These are phyloP conservation scores for Ceratocystis harringtonii DNA, from an alignment of 2,329 filamentous ascomycete species.

Conservation along the genomic window DNA sequence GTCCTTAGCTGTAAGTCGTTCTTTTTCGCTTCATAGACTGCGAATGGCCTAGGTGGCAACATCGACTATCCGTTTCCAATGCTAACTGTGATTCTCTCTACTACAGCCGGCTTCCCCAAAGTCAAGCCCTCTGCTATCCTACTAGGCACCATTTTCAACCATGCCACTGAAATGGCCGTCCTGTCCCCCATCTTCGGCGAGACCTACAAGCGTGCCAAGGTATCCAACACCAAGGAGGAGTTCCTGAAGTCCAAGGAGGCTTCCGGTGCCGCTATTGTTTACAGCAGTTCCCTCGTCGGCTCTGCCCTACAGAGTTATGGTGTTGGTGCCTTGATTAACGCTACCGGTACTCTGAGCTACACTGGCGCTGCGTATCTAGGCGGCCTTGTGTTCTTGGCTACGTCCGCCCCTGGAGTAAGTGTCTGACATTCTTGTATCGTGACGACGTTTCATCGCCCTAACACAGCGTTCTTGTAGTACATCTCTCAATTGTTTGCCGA, in stretches of 20 bases:
- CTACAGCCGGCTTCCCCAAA: conserved; percentile 38
- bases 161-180: conserved; percentile 75
- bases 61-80: neutral
- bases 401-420: conserved; percentile 71
- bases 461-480: conserved; percentile 39
- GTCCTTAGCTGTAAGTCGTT: conserved; percentile 13
- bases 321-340: conserved; percentile 81
- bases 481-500: conserved; percentile 76
- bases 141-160: conserved; percentile 90
- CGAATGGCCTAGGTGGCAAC: neutral
- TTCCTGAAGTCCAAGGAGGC: conserved; percentile 91
- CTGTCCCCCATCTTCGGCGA: conserved; percentile 83
- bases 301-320: conserved; percentile 82
- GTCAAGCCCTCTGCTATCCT: conserved; percentile 98
- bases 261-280: conserved; percentile 69
- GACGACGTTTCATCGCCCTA: neutral
- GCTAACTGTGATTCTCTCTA: conserved; percentile 13
- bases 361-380: conserved; percentile 95
- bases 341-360: conserved; percentile 86
- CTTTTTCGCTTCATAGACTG: neutral
- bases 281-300: conserved; percentile 79
- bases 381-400: conserved; percentile 78
- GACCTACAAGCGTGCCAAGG: conserved; percentile 84
- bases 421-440: neutral
- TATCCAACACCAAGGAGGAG: conserved; percentile 88